A percentile compares a stretch with the other conserved stretches of the same genome.
These are phyloP conservation scores for Peterozyma toletana DNA, from an alignment of 805 yeast species.

Conservation along the genomic window DNA sequence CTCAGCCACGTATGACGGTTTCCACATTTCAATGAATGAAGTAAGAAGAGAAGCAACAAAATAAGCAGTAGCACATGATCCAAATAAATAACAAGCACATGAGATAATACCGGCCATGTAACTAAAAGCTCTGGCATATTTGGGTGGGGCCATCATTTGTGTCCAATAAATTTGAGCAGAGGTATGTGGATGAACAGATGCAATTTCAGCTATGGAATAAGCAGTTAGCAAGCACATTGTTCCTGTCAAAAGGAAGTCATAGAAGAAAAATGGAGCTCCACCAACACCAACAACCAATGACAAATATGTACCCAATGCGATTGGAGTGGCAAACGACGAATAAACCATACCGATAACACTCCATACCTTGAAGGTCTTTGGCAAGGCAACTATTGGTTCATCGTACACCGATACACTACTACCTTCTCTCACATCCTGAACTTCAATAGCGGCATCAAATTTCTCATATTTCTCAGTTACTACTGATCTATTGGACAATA, in stretches of 20 bases:
- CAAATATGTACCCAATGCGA: slow-evolving; percentile 1
- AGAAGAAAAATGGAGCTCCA: not conserved
- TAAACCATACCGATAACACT: slow-evolving; percentile 2
- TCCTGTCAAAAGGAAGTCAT: not conserved
- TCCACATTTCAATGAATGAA: not conserved
- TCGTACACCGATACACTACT: no score
- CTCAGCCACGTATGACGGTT: not conserved
- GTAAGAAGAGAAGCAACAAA: slow-evolving; percentile 4
- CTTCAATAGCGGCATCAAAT: no score
- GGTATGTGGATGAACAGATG: slow-evolving; percentile 18
- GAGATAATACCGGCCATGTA: no score
- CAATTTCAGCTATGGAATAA: slow-evolving; percentile 12
- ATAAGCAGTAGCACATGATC: slow-evolving; percentile 14
- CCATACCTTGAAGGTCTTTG: not conserved
- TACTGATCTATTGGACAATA: no score
- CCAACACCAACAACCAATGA: no score
- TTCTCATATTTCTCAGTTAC: no score
- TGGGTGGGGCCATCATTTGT: no score
- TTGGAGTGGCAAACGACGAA: not conserved
- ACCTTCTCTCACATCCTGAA: no score
- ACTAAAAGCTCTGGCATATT: no score
- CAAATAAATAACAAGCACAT: slow-evolving; percentile 17
- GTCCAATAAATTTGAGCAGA: no score
- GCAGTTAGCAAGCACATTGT: slow-evolving; percentile 1
- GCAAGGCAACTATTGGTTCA: no score